Percentiles rank a stretch among this genome's conserved stretches.
These are phyloP conservation scores for Colletotrichum sp. DNA, from an alignment of 2,329 filamentous ascomycete species.

Conservation along the genomic window DNA sequence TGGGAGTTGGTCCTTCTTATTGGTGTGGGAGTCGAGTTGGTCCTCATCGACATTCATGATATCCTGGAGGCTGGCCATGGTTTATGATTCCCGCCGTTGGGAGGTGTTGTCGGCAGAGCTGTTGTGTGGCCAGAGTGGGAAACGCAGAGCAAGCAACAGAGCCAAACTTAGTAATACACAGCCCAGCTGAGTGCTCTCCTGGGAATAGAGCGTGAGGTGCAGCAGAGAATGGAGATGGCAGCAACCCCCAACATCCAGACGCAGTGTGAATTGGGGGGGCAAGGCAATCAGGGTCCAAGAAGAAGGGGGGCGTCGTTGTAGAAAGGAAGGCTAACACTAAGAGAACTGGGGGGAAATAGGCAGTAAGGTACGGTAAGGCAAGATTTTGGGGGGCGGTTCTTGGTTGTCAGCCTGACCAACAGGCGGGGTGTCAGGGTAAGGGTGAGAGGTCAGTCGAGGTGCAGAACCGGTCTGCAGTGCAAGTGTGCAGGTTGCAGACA, in stretches of 20 bases:
- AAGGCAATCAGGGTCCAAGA: slow-evolving; percentile 16
- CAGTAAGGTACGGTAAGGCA: slow-evolving; percentile 17
- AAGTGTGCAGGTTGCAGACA: not conserved
- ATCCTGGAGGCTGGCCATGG: slow-evolving; percentile 60
- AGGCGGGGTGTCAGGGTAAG: slow-evolving; percentile 25
- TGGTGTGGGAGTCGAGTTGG: slow-evolving; percentile 43
- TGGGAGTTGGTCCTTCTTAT: slow-evolving; percentile 50
- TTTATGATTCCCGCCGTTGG: slow-evolving; percentile 42
- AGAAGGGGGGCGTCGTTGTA: slow-evolving; percentile 24
- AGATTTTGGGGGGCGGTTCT: slow-evolving; percentile 3
- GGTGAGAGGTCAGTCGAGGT: slow-evolving; percentile 27
- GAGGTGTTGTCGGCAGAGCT: slow-evolving; percentile 29
- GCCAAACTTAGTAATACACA: slow-evolving; percentile 53
- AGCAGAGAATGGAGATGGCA: slow-evolving; percentile 34
- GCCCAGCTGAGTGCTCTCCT: slow-evolving; percentile 42
- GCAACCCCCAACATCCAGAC: slow-evolving; percentile 33
- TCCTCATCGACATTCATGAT: slow-evolving; percentile 64
- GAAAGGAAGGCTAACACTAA: not conserved
- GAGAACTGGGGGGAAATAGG: slow-evolving; percentile 16
- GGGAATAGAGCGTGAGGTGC: slow-evolving; percentile 33
- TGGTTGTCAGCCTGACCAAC: slow-evolving; percentile 39
- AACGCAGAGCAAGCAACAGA: slow-evolving; percentile 27
- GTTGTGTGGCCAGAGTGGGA: slow-evolving; percentile 1
- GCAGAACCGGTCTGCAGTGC: slow-evolving; percentile 24
- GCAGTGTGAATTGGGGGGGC: slow-evolving; percentile 22